phyloP scores from a whole-genome alignment of 2,329 filamentous ascomycete species.

The Thermoascus crustaceus region DNA sequence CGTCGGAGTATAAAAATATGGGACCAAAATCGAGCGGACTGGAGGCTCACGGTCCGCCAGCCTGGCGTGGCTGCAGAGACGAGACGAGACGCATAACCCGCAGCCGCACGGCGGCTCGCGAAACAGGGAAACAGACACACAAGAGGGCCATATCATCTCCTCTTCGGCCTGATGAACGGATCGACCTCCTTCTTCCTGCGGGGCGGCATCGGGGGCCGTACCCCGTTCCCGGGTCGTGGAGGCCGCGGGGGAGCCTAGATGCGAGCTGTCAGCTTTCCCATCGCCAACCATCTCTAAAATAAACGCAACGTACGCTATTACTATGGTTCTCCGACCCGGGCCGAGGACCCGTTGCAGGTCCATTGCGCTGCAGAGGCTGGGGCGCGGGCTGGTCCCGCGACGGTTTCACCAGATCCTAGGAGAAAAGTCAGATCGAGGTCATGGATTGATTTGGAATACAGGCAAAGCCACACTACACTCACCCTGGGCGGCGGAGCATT shows the following conservation, averaged over 20 bases:
- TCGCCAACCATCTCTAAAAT: slow-evolving; percentile 4
- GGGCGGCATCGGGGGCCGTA: slow-evolving; percentile 22
- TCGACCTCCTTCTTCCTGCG: slow-evolving; percentile 34
- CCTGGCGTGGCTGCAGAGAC: too few relatives aligned
- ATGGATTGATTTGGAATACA: not conserved
- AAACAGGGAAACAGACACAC: not conserved
- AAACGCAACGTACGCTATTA: slow-evolving; percentile 14
- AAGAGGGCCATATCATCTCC: slow-evolving; percentile 20
- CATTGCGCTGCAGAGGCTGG: slow-evolving; percentile 15
- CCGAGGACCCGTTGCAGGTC: slow-evolving; percentile 10
- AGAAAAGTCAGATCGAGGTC: slow-evolving; percentile 1
- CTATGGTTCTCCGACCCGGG: slow-evolving; percentile 5
- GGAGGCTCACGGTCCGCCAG: too few relatives aligned
- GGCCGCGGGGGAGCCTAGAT: slow-evolving; percentile 6
- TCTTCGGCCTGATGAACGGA: slow-evolving; percentile 35
- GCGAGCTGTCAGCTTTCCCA: not conserved
- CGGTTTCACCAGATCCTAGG: slow-evolving; percentile 33
- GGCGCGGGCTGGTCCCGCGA: slow-evolving; percentile 29
- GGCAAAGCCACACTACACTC: slow-evolving; percentile 6
- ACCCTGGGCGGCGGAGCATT: slow-evolving; percentile 14
- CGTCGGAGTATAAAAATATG: too few relatives aligned
- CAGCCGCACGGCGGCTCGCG: not conserved
- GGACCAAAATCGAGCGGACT: too few relatives aligned
- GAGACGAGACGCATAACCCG: not conserved
- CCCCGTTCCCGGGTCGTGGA: slow-evolving; percentile 10